These are phyloP conservation scores for Colletotrichum tabaci DNA, from an alignment of 2,329 filamentous ascomycete species.

Conservation along the genomic window DNA sequence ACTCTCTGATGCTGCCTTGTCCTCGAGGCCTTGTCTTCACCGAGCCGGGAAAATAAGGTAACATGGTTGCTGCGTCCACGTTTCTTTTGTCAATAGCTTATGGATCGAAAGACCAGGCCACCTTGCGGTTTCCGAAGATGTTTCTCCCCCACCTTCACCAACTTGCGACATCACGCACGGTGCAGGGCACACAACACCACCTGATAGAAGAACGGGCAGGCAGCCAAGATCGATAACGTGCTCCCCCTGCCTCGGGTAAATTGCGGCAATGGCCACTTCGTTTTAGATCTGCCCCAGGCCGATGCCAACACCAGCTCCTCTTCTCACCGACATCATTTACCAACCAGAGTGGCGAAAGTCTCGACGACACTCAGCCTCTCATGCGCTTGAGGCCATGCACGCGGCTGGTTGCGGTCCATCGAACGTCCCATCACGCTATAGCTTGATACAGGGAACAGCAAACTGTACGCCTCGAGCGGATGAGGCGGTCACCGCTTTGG, in stretches of 20 bases:
- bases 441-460: conserved; percentile 4
- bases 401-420: background rate
- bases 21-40: conserved; percentile 23
- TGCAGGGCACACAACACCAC: background rate
- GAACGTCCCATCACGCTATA: background rate
- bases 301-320: background rate
- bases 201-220: background rate
- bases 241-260: background rate
- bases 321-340: conserved; percentile 6
- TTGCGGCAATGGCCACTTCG: background rate
- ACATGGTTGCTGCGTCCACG: background rate
- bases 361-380: background rate
- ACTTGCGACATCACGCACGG: conserved; percentile 14
- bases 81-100: background rate
- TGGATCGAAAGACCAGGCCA: background rate
- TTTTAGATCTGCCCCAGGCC: background rate
- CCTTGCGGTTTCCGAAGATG: background rate
- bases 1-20: conserved; percentile 1
- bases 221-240: conserved; percentile 4
- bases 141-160: conserved; percentile 14
- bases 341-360: background rate
- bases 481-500: background rate
- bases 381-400: background rate
- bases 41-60: background rate
- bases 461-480: background rate